A percentile compares a stretch with the other conserved stretches of the same genome.
phyloP scores from a whole-genome alignment of 768 basidiomycete species.

The Cystoderma amianthinum region DNA sequence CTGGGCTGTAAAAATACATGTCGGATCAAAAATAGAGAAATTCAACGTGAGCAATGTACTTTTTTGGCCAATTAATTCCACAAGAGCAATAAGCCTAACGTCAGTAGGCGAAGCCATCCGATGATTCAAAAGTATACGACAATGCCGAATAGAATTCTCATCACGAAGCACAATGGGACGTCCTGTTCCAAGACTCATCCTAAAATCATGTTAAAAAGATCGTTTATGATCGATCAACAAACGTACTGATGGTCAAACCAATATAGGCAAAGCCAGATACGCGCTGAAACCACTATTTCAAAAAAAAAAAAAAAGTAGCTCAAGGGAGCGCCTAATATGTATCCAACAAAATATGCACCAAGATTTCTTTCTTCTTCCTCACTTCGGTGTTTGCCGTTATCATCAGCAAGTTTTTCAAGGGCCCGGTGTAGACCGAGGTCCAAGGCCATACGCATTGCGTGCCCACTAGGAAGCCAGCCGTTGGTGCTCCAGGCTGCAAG shows the following conservation, averaged over 20 bases:
- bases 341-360: conserved; percentile 34
- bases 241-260: conserved; percentile 95
- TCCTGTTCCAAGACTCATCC: conserved; percentile 89
- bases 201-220: no score
- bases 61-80: conserved; percentile 88
- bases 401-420: conserved; percentile 83
- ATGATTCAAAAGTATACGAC: conserved; percentile 74
- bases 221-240: no score
- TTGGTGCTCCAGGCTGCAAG: conserved; percentile 92
- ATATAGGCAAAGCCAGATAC: conserved; percentile 92
- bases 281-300: conserved; percentile 80
- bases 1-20: conserved; percentile 52
- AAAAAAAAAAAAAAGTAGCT: neutral
- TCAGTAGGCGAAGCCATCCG: conserved; percentile 89
- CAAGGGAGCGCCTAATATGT: conserved; percentile 2
- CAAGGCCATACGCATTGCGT: conserved; percentile 93
- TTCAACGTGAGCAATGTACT: conserved; percentile 40
- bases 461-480: conserved; percentile 92
- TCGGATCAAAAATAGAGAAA: conserved; percentile 1
- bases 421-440: conserved; percentile 92
- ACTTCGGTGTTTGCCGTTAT: conserved; percentile 54
- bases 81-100: conserved; percentile 78
- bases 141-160: conserved; percentile 81
- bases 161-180: conserved; percentile 87
- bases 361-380: conserved; percentile 86